These are phyloP conservation scores for Physocladia obscura DNA, from an alignment of 192 early-diverging fungal species.

Conservation along the genomic window DNA sequence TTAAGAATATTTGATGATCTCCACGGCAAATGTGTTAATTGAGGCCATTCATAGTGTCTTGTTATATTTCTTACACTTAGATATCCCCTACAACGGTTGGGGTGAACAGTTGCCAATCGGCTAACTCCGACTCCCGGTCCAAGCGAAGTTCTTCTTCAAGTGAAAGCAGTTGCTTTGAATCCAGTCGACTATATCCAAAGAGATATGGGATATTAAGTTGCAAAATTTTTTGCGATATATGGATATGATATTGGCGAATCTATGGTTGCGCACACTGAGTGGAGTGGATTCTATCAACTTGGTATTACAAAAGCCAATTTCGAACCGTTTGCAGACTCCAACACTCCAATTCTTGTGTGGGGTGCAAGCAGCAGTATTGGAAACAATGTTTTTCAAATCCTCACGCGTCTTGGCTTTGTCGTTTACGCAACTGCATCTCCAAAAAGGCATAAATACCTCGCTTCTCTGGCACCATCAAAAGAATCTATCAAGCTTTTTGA, in stretches of 20 bases:
- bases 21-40: no score
- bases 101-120: background rate
- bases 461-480: background rate
- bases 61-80: no score
- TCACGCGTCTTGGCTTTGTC: background rate
- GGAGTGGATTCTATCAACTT: no score
- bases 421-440: slow-evolving; percentile 14
- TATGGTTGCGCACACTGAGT: no score
- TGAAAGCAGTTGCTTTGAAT: slow-evolving; percentile 10
- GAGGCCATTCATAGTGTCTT: no score
- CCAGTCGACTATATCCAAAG: slow-evolving; percentile 4
- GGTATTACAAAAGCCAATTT: background rate
- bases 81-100: no score
- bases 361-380: slow-evolving; percentile 15
- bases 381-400: background rate
- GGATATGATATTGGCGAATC: slow-evolving; percentile 16
- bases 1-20: no score
- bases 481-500: slow-evolving; percentile 14
- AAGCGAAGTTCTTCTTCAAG: slow-evolving; percentile 7
- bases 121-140: slow-evolving; percentile 7
- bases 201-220: slow-evolving; percentile 1
- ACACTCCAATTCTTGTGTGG: slow-evolving; percentile 11
- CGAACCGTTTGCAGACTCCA: no score
- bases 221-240: background rate
- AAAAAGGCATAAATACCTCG: background rate